Base-by-base conservation (phyloP, 768 basidiomycete species). In the Rubroboletus pulcherrimus region DNA sequence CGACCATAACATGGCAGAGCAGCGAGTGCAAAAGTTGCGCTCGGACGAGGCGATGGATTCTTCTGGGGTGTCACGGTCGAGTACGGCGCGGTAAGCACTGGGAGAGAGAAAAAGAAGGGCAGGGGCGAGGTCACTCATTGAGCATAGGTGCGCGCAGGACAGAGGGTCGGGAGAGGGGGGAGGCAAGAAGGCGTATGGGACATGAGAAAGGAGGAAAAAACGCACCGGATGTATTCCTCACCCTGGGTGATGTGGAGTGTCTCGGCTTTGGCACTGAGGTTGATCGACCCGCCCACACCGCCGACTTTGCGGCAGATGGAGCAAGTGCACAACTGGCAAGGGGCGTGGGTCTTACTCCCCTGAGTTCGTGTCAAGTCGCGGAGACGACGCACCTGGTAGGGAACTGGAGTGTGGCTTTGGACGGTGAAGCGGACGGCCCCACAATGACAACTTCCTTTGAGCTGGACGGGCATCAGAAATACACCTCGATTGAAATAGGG, bases 221-320 rank as follows among this genome's bases (percentile, higher is more conserved):
- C 56, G 37, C 38, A 84, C 85, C 79, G 79, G 48, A 86, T 69
- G 54, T 81, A 63, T 54, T 81, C 81, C 49, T 81, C 74, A 1
- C 85, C 85, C 34, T 71, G 60, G 49, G 78, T 74, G 40, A 87
- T 64, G 39, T 78, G 69, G 46, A 87, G 69, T 0, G 81, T 81
- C 1, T 81, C 66, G 14, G 73, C 73, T 44, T 79, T 70, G 1
- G 78, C 86, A 24, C 83, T 81, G n/a, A 87, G 78, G 57, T 87
- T 87, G 65, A 87, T 77, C 2, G 84, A 81, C 0, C 86, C 85
- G 12, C 85, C 83, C 0, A 71, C 71, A 14, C 86, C 86, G 38
- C 85, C 85, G 10, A 85, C 83, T 66, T 87, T 87, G 54, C 86
- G 81, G 63, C 86, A 87, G 57, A 87, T 86, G 34, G 84, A 86